Base-by-base conservation (phyloP, 768 basidiomycete species). In the Agaricus subrufescens region DNA sequence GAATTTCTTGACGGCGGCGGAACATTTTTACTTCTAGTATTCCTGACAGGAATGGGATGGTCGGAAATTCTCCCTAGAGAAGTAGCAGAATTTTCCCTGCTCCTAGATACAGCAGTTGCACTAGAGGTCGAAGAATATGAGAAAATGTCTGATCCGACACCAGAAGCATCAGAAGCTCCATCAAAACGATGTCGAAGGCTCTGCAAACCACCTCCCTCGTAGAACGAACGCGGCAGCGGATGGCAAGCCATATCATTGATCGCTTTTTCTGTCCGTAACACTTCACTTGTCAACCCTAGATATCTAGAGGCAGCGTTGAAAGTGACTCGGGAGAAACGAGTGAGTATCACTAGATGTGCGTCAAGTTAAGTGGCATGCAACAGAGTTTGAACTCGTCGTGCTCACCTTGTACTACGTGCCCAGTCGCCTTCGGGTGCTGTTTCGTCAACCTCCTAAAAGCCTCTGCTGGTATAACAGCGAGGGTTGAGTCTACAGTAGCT, bases 391-490 rank as follows among this genome's bases (percentile, higher is more conserved):
- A 44, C 5, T 9, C 3, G 38, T 14, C 3, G 23, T 39, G 58
- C 66, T 37, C 65, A 86, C 94, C 93, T 82, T 95, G 92, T 0
- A 97, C 93, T 57, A 98, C 94, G 63, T 95, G 94, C 3, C 95
- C 94, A 38, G 94, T 91, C 3, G 97, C 94, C 65, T 98, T 98
- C 0, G 97, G 97, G 63, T 89, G 97, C 67, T 96, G 94, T 72
- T 95, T 92, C 2, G 96, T 98, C 40, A 99, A 74, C 49, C 94
- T 79, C 54, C 89, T 79, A 72, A 99, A 99, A 3, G 96, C 97
- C 68, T 98, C 94, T 2, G 97, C 96, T 26, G 97, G 97, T 54
- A 99, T 98, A 9, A 99, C 96, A n/a, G 96, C 97, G 19, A 99
- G 75, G 1, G 97, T 98, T 4, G 91, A 91, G 64, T 99, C 97